Percentiles rank a stretch among this genome's conserved stretches.
Conservation (phyloP, 805 yeast species). For the Lachancea thermotolerans region DNA sequence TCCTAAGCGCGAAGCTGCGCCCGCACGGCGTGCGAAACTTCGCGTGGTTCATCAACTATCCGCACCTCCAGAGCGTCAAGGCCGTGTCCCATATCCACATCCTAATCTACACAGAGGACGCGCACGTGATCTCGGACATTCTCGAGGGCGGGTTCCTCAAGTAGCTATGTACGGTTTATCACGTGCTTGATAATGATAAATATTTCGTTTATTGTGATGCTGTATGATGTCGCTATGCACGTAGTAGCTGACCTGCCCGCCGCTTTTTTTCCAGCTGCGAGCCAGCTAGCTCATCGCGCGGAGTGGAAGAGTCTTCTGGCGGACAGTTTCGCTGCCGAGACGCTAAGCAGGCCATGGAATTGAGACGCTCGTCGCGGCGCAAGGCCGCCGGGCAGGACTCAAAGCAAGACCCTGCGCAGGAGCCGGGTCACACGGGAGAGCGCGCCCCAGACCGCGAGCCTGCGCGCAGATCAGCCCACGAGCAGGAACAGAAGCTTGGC, state of each 20-base stretch:
- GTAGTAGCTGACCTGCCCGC: no score
- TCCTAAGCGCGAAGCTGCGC: constrained; percentile 43
- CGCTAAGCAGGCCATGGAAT: constrained; percentile 1
- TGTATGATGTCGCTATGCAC: neutral
- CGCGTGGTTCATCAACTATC: constrained; percentile 70
- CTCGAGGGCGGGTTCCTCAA: neutral
- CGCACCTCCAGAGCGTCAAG: constrained; percentile 59
- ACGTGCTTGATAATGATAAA: no score
- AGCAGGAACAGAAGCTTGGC: no score
- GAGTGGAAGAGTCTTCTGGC: neutral
- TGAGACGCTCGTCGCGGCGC: constrained; percentile 7
- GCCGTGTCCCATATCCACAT: constrained; percentile 68
- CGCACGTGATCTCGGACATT: neutral
- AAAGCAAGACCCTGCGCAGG: neutral
- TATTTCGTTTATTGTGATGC: no score
- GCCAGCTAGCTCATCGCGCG: neutral
- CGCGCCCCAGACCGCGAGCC: no score
- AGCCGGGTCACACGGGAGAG: neutral
- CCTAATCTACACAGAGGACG: constrained; percentile 32
- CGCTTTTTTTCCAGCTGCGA: neutral
- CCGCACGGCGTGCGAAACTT: constrained; percentile 34
- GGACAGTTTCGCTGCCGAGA: no score
- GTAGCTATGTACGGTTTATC: no score
- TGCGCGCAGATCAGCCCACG: no score
- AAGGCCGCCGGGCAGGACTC: neutral